Evolutionary conservation across 305 asterid species (phyloP).

Genomic region (Caryopteris hybrid): DNA sequence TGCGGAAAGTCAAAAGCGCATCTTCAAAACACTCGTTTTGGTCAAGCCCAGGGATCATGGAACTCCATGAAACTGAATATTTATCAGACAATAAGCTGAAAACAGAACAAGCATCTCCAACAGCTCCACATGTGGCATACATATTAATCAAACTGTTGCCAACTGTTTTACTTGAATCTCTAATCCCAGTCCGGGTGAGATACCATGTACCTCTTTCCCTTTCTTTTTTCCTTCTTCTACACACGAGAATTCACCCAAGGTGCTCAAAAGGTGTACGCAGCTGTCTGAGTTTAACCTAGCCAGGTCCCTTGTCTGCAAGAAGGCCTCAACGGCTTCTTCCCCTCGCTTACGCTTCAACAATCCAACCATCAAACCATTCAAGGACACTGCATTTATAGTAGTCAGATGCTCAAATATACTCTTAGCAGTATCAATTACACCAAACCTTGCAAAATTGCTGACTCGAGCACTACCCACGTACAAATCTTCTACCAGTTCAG

Average conservation of each 20-base stretch:
- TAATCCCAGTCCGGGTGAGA: constrained; percentile 51
- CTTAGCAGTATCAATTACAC: constrained; percentile 54
- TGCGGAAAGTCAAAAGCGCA: constrained; percentile 45
- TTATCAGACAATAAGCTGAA: constrained; percentile 49
- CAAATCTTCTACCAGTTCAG: constrained; percentile 68
- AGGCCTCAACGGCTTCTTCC: constrained; percentile 61
- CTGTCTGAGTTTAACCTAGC: constrained; percentile 53
- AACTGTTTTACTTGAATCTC: constrained; percentile 38
- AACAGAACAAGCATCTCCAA: constrained; percentile 51
- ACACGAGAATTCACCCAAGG: constrained; percentile 60
- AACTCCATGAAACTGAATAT: constrained; percentile 85
- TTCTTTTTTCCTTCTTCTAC: constrained; percentile 50
- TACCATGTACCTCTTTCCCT: constrained; percentile 71
- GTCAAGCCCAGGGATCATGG: constrained; percentile 71
- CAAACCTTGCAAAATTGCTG: constrained; percentile 58
- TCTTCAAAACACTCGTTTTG: constrained; percentile 66
- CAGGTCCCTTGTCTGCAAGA: constrained; percentile 44
- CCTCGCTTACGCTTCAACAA: constrained; percentile 70
- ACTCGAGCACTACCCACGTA: constrained; percentile 92
- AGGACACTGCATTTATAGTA: constrained; percentile 66
- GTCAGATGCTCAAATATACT: constrained; percentile 64
- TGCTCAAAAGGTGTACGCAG: constrained; percentile 60
- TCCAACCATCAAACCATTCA: constrained; percentile 86
- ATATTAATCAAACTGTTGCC: constrained; percentile 81
- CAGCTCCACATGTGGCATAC: constrained; percentile 82